These are phyloP conservation scores for Sporothrix mexicana DNA, from an alignment of 2,329 filamentous ascomycete species.

Conservation along the genomic window DNA sequence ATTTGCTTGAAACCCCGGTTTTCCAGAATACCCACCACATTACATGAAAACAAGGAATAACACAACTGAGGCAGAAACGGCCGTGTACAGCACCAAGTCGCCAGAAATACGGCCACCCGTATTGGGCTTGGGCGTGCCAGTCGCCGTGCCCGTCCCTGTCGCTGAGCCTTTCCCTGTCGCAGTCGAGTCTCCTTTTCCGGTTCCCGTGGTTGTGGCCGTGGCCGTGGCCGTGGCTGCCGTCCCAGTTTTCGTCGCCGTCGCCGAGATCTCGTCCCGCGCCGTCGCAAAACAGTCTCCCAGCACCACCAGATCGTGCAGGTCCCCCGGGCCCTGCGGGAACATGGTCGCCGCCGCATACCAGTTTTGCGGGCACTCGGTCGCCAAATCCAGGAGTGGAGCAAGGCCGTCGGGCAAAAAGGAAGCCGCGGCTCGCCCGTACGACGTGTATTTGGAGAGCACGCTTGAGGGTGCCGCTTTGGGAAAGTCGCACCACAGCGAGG, in stretches of 20 bases:
- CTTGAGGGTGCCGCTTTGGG: neutral
- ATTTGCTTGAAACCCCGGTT: too few relatives aligned
- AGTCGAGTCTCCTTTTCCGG: too few relatives aligned
- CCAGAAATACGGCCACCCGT: neutral
- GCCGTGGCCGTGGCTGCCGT: neutral
- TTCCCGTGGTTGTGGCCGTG: too few relatives aligned
- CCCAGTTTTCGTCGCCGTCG: neutral
- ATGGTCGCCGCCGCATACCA: conserved; percentile 18
- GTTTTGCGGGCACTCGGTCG: neutral
- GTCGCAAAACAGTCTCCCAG: neutral
- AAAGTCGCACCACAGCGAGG: conserved; percentile 3
- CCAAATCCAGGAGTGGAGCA: neutral
- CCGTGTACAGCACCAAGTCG: neutral
- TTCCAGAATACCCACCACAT: too few relatives aligned
- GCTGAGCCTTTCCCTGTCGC: neutral
- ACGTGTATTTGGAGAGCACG: neutral
- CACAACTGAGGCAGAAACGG: neutral
- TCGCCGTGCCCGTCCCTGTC: neutral
- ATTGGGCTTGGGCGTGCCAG: neutral
- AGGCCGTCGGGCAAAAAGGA: neutral
- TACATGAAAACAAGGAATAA: neutral
- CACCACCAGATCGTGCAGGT: conserved; percentile 15
- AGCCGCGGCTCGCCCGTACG: neutral
- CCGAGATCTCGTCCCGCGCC: neutral
- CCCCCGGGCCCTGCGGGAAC: conserved; percentile 7